A percentile compares a stretch with the other conserved stretches of the same genome.
These are phyloP conservation scores for Calocybe cyanea DNA, from an alignment of 768 basidiomycete genomes.

Conservation along the genomic window DNA sequence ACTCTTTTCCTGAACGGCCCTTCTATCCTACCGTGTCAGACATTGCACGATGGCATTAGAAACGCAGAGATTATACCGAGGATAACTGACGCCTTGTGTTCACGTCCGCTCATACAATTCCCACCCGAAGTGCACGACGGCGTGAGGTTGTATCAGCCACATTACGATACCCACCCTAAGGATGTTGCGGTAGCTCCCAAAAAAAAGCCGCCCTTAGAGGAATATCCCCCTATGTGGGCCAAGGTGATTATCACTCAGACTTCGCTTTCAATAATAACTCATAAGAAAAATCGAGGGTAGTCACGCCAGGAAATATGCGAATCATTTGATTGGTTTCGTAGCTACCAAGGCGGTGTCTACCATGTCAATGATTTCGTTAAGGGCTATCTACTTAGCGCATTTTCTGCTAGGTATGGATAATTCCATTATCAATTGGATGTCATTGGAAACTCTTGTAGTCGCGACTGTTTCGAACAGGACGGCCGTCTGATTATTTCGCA, in stretches of 20 bases:
- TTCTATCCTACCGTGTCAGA: too few relatives aligned
- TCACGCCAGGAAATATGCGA: conserved; percentile 86
- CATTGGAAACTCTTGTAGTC: conserved; percentile 36
- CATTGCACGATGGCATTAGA: neutral
- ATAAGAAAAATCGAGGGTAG: conserved; percentile 33
- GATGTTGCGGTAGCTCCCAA: neutral
- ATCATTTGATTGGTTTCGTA: conserved; percentile 67
- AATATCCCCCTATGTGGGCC: conserved; percentile 41
- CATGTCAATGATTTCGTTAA: conserved; percentile 53
- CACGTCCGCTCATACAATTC: neutral
- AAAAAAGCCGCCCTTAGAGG: conserved; percentile 21
- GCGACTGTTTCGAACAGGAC: conserved; percentile 60
- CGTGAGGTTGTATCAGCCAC: neutral
- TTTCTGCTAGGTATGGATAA: conserved; percentile 53
- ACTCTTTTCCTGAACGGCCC: too few relatives aligned
- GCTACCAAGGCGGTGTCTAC: conserved; percentile 82
- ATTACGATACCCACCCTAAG: neutral
- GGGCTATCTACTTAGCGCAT: conserved; percentile 76
- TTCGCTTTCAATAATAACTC: neutral
- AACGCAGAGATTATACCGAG: neutral
- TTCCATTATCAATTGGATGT: neutral
- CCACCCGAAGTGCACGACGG: neutral
- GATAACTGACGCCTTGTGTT: neutral
- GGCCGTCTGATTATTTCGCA: conserved; percentile 81
- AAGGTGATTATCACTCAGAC: conserved; percentile 23